Evolutionary conservation across 2,329 filamentous ascomycete genomes (phyloP).

Genomic region (Dendryphion nanum): DNA sequence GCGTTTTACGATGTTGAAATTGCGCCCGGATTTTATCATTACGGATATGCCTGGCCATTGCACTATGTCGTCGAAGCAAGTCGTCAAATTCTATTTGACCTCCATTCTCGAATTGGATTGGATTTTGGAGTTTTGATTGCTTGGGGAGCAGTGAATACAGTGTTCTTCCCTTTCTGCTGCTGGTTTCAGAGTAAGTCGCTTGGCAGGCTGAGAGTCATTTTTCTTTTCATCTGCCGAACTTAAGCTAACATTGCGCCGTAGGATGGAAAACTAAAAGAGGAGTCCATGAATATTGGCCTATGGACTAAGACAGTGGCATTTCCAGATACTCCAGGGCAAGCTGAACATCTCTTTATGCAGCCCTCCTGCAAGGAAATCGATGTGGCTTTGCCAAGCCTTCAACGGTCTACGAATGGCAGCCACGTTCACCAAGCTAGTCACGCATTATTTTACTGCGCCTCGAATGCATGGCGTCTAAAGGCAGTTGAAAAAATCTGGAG

Average conservation of each 20-base stretch:
- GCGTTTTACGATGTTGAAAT: constrained; percentile 61
- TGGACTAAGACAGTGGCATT: constrained; percentile 1
- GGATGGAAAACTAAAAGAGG: constrained; percentile 1
- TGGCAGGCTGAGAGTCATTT: no score
- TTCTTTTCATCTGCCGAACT: not conserved
- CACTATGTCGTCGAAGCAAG: constrained; percentile 61
- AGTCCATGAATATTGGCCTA: constrained; percentile 4
- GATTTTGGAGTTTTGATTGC: constrained; percentile 62
- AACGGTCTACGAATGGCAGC: no score
- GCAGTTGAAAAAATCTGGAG: no score
- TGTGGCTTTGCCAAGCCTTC: no score
- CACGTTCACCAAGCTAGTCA: no score
- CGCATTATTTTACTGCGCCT: no score
- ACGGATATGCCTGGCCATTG: constrained; percentile 64
- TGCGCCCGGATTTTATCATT: constrained; percentile 58
- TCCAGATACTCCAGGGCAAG: not conserved
- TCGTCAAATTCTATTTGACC: constrained; percentile 60
- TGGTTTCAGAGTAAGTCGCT: constrained; percentile 40
- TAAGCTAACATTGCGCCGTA: constrained; percentile 1
- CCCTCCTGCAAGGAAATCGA: no score
- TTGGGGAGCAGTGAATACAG: constrained; percentile 55
- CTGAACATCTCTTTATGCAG: not conserved
- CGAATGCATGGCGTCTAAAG: no score
- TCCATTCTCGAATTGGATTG: constrained; percentile 57
- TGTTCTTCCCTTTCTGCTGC: constrained; percentile 53